Conservation (phyloP, 164 flowering plant genomes). For the Vitis vinifera region ASM3070453v1 NC_081821.1:6984501-6985000, state of each 20-base stretch:
- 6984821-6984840: too few species aligned
- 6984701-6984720: slow-evolving; percentile 37
- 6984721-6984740: slow-evolving; percentile 36
- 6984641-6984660: slow-evolving; percentile 35
- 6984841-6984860: too few species aligned
- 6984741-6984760: background rate
- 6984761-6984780: background rate
- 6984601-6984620: slow-evolving; percentile 43
- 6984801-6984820: background rate
- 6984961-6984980: too few species aligned
- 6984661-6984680: slow-evolving; percentile 55
- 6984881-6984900: too few species aligned
- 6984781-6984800: background rate
- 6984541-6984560: slow-evolving; percentile 79
- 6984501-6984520: slow-evolving; percentile 53
- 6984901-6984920: too few species aligned
- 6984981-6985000: too few species aligned
- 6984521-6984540: slow-evolving; percentile 67
- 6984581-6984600: slow-evolving; percentile 49
- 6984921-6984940: too few species aligned
- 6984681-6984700: slow-evolving; percentile 34
- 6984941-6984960: too few species aligned
- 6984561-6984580: slow-evolving; percentile 70
- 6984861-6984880: too few species aligned
- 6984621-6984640: slow-evolving; percentile 27